phyloP scores from a whole-genome alignment of 306 rosid species.

The Lotus japonicus region DNA sequence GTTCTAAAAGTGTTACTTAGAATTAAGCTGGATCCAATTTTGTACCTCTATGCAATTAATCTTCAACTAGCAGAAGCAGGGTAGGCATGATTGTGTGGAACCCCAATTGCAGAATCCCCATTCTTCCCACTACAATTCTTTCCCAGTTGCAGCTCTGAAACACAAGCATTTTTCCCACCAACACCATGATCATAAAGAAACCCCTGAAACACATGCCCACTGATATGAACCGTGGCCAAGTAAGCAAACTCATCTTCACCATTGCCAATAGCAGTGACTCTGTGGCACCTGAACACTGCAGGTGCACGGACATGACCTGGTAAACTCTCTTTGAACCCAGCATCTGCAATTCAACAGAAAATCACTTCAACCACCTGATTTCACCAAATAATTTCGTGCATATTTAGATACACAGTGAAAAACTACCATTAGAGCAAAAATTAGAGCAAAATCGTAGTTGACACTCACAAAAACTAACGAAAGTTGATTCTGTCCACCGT shows the following conservation, averaged over 20 bases:
- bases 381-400: too few species aligned
- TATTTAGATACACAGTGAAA: too few species aligned
- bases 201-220: constrained; percentile 81
- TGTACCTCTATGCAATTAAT: constrained; percentile 8
- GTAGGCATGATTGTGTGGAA: constrained; percentile 28
- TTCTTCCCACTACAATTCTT: constrained; percentile 40
- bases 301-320: constrained; percentile 69
- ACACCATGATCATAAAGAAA: constrained; percentile 79
- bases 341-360: constrained; percentile 35
- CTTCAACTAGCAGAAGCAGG: constrained; percentile 41
- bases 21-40: neutral
- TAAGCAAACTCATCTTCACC: constrained; percentile 67
- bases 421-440: too few species aligned
- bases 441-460: too few species aligned
- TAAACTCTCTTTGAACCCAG: constrained; percentile 40
- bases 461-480: too few species aligned
- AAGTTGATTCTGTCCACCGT: too few species aligned
- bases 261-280: constrained; percentile 62
- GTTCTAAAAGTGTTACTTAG: too few species aligned
- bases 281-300: constrained; percentile 66
- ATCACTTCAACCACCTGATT: neutral
- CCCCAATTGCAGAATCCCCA: constrained; percentile 39
- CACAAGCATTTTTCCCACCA: constrained; percentile 39
- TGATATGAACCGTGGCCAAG: constrained; percentile 64
- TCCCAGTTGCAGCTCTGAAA: constrained; percentile 52